phyloP scores from a whole-genome alignment of 179 eudicot genomes.

The Beta macrorhiza region DNA sequence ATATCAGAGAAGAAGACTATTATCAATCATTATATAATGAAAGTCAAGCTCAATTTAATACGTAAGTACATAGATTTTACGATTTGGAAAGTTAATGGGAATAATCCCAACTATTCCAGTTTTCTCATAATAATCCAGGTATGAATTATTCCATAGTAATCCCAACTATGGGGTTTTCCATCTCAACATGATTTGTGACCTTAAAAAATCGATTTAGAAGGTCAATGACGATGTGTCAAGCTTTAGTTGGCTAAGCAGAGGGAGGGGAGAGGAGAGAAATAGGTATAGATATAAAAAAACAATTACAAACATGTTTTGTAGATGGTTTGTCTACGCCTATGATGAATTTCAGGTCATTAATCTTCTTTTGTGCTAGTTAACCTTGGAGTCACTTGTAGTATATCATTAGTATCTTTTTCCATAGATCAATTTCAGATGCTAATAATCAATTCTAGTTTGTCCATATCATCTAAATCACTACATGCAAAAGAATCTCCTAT shows the following conservation, averaged over 20 bases:
- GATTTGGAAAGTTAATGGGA: too few relatives aligned
- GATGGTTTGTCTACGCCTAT: background rate
- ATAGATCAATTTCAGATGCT: background rate
- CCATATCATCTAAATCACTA: background rate
- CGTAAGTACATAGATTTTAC: slow-evolving; percentile 36
- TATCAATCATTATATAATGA: slow-evolving; percentile 60
- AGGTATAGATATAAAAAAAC: background rate
- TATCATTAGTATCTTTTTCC: background rate
- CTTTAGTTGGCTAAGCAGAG: too few relatives aligned
- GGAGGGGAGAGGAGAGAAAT: too few relatives aligned
- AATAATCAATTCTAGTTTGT: too few relatives aligned
- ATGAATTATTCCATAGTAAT: too few relatives aligned
- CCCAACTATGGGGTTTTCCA: too few relatives aligned
- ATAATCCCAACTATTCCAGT: too few relatives aligned
- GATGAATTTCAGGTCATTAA: background rate
- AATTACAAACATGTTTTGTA: background rate
- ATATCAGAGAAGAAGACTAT: slow-evolving; percentile 64
- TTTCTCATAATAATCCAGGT: too few relatives aligned
- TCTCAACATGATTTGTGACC: too few relatives aligned
- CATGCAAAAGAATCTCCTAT: background rate
- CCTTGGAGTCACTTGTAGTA: background rate
- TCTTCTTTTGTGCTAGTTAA: background rate
- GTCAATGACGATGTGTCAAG: too few relatives aligned
- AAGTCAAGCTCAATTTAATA: slow-evolving; percentile 68
- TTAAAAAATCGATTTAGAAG: too few relatives aligned